Base-by-base conservation (phyloP, 441 rosid species). In the Bruguiera hainesii region DNA sequence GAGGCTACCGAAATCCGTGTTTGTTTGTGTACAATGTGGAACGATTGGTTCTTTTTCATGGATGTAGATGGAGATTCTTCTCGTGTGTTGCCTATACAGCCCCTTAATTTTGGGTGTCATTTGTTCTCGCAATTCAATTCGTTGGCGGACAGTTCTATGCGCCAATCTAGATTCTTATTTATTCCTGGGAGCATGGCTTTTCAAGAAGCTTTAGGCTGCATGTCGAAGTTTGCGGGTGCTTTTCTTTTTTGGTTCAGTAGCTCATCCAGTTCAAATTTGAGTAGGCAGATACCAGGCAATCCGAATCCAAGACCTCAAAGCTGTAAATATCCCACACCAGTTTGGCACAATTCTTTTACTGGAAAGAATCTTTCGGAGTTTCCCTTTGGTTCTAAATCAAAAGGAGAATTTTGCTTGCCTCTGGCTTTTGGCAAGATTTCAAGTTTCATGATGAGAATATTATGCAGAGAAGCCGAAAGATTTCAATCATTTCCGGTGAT, bases 161-260 rank as follows among this genome's bases (percentile, higher is more conserved):
- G 63, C 50, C 74, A 69, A 52, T 63, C 86, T 49, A 67, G 78
- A 63, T 72, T 76, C 57, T 61, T 81, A 56, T 65, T 80, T 72
- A 74, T 73, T 23, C 83, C 89, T 0, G 89, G 91, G 63, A 75
- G 81, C 66, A 55, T 74, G 15, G 83, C 84, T 21, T 72, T 84
- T 21, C 81, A 82, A 23, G 96, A 84, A 78, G 88, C 91, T 63
- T 79, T 87, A 71, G 81, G 71, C 55, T 74, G 91, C 70, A 59
- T 91, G 67, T 84, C 96, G 5, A 91, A 86, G 73, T 76, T 87
- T 74, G 81, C 95, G 0, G 84, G 84, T 71, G 79, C 87, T 67
- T 63, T 87, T 50, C 71, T 87, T 70, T 76, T 80, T 70, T 86
- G 76, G 89, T 82, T 88, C 59, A 72, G 88, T 19, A 71, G 83